Evolutionary conservation across 2,329 filamentous ascomycete species (phyloP).

Genomic region (Phaeosphaeriaceae sp.): DNA sequence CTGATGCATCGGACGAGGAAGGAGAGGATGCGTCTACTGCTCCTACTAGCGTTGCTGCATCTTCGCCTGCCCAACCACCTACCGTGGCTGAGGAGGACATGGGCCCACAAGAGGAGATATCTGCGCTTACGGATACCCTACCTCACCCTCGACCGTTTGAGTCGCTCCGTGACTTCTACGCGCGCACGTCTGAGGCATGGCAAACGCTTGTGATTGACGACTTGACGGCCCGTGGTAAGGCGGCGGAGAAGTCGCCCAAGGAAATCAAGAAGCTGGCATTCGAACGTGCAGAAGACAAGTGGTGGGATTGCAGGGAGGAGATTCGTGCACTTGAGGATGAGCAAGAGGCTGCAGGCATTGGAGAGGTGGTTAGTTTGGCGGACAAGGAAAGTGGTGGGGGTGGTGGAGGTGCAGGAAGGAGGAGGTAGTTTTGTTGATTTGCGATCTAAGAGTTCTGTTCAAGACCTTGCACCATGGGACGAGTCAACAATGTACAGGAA

Average conservation of each 20-base stretch:
- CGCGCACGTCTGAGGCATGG: conserved; percentile 86
- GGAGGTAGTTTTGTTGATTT: conserved; percentile 29
- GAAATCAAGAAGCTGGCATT: conserved; percentile 93
- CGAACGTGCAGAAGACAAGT: conserved; percentile 90
- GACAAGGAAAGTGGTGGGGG: conserved; percentile 63
- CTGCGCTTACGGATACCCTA: conserved; percentile 70
- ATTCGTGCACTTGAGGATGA: conserved; percentile 91
- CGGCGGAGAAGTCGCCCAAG: conserved; percentile 76
- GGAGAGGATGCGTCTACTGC: conserved; percentile 59
- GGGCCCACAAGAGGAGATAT: conserved; percentile 60
- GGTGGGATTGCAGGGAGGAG: conserved; percentile 98
- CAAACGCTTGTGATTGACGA: conserved; percentile 83
- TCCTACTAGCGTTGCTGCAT: conserved; percentile 56
- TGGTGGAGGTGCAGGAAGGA: conserved; percentile 43
- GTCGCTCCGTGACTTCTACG: conserved; percentile 88
- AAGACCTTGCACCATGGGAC: too few species aligned
- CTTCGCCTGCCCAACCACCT: conserved; percentile 22
- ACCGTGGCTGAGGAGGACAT: conserved; percentile 46
- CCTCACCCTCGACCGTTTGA: conserved; percentile 87
- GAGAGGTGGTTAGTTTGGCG: conserved; percentile 87
- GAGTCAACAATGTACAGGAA: neutral
- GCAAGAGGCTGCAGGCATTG: conserved; percentile 93
- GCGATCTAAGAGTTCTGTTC: neutral
- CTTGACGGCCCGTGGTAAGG: conserved; percentile 64
- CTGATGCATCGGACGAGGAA: conserved; percentile 33